phyloP scores from a whole-genome alignment of 2,329 filamentous ascomycete genomes.

The Diaporthe humulicola region DNA sequence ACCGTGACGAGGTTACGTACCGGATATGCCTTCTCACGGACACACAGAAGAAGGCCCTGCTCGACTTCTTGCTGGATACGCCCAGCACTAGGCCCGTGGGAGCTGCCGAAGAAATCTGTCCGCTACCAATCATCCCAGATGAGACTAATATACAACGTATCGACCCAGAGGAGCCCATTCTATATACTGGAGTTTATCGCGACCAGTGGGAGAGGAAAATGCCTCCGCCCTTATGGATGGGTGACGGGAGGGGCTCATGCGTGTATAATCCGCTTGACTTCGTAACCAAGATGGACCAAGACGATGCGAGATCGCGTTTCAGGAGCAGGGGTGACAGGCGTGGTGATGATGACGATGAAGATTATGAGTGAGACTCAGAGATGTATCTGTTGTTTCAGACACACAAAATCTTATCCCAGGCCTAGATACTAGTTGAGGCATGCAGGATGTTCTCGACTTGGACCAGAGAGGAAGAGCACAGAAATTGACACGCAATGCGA shows the following conservation, averaged over 20 bases:
- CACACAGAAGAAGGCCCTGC: constrained; percentile 1
- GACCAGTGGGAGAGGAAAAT: constrained; percentile 8
- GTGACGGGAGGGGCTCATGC: constrained; percentile 12
- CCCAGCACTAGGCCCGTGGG: background rate
- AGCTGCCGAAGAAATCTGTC: background rate
- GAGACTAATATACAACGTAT: background rate
- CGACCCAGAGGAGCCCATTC: constrained; percentile 6
- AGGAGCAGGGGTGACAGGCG: background rate
- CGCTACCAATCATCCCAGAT: background rate
- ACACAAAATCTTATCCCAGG: background rate
- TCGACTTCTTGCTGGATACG: constrained; percentile 6
- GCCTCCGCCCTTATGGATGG: background rate
- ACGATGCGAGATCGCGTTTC: constrained; percentile 1
- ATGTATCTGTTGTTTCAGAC: background rate
- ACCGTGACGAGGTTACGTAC: constrained; percentile 7
- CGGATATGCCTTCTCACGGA: constrained; percentile 13
- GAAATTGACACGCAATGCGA: no score
- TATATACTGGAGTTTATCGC: background rate
- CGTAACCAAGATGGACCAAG: background rate
- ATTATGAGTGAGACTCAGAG: background rate
- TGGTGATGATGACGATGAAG: background rate
- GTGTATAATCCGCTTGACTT: constrained; percentile 1
- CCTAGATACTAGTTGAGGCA: no score
- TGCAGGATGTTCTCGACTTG: no score
- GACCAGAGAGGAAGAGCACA: no score